These are phyloP conservation scores for Tolypocladium paradoxum DNA, from an alignment of 2,329 filamentous ascomycete genomes.

Conservation along the genomic window DNA sequence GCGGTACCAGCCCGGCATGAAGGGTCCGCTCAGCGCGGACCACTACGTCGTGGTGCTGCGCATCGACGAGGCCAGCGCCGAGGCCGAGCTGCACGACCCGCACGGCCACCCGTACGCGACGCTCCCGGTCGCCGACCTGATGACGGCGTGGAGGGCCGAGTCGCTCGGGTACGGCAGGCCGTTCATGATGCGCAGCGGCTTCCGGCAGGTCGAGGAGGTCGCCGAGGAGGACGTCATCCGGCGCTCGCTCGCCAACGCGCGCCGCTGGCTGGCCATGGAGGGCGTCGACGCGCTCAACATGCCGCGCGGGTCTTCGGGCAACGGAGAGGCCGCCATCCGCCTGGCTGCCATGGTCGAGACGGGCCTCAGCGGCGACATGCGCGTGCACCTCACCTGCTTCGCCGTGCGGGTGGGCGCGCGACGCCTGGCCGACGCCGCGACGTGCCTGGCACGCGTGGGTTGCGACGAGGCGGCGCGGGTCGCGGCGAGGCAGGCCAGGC, in stretches of 20 bases:
- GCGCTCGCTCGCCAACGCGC: conserved; percentile 4
- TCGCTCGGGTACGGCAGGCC: conserved; percentile 7
- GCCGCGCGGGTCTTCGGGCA: conserved; percentile 6
- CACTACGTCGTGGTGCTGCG: conserved; percentile 8
- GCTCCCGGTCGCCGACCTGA: conserved; percentile 6
- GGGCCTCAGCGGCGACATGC: neutral
- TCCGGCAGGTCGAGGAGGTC: conserved; percentile 2
- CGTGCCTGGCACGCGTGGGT: conserved; percentile 6
- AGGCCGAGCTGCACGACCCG: conserved; percentile 8
- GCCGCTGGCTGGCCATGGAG: conserved; percentile 4
- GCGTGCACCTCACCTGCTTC: conserved; percentile 5
- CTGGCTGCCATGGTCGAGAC: conserved; percentile 5
- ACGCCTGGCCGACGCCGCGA: conserved; percentile 6
- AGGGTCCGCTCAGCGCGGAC: conserved; percentile 8
- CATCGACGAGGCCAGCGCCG: conserved; percentile 1
- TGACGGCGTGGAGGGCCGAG: conserved; percentile 8
- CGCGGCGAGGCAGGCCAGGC: conserved; percentile 5
- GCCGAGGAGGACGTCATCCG: conserved; percentile 8
- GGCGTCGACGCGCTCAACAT: neutral
- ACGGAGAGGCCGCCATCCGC: conserved; percentile 3
- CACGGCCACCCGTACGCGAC: conserved; percentile 7
- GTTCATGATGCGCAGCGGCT: conserved; percentile 8
- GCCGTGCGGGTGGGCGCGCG: conserved; percentile 7
- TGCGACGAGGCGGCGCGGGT: conserved; percentile 1
- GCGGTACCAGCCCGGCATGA: conserved; percentile 5